phyloP scores from a whole-genome alignment of 495 filamentous ascomycete species.

The Trichocladium antarcticum region DNA sequence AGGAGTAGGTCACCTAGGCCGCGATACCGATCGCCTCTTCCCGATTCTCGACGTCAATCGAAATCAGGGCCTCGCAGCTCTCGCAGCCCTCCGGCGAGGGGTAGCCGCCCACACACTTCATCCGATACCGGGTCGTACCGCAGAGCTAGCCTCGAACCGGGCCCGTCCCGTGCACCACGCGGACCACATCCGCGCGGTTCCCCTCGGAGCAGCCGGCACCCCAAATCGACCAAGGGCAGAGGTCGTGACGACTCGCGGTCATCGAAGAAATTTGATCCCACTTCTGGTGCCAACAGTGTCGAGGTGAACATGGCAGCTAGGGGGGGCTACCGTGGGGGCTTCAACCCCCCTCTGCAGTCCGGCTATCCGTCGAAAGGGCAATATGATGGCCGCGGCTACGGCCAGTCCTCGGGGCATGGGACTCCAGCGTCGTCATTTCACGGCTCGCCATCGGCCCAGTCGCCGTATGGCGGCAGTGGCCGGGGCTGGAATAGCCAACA shows the following conservation, averaged over 20 bases:
- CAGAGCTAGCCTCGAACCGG: conserved; percentile 23
- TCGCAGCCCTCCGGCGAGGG: conserved; percentile 17
- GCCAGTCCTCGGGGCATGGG: conserved; percentile 47
- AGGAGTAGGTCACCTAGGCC: conserved; percentile 18
- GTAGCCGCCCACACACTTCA: conserved; percentile 25
- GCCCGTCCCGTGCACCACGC: conserved; percentile 21
- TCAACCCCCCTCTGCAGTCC: conserved; percentile 25
- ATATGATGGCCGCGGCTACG: conserved; percentile 35
- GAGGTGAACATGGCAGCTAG: conserved; percentile 38
- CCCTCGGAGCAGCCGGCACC: conserved; percentile 27
- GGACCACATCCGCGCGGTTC: conserved; percentile 25
- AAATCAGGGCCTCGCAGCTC: conserved; percentile 26
- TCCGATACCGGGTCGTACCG: conserved; percentile 29
- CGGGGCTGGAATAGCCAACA: conserved; percentile 46
- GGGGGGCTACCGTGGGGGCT: conserved; percentile 31
- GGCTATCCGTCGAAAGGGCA: conserved; percentile 24
- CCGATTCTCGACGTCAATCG: conserved; percentile 27
- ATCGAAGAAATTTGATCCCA: conserved; percentile 23
- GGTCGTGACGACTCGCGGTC: conserved; percentile 25
- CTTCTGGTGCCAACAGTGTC: conserved; percentile 38
- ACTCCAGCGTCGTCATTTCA: conserved; percentile 52
- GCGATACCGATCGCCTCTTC: conserved; percentile 26
- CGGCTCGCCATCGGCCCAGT: conserved; percentile 55
- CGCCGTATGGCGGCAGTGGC: conserved; percentile 52
- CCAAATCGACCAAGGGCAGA: conserved; percentile 27